These are phyloP conservation scores for Colletotrichum lupini DNA, from an alignment of 2,329 filamentous ascomycete genomes.

Conservation along the genomic window DNA sequence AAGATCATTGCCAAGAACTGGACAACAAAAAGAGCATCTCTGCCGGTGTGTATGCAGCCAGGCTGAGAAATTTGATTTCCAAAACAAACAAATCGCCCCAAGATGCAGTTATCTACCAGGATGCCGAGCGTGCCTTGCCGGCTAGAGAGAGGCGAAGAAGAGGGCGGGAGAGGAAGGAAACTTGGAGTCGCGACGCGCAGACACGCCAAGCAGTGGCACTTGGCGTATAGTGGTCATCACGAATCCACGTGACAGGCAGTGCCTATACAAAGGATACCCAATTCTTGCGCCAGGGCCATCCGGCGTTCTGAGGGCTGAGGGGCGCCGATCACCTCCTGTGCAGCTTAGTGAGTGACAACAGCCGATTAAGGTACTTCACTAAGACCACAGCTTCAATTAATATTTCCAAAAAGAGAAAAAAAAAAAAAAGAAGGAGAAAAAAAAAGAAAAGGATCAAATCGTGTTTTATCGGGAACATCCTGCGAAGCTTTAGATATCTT, in stretches of 20 bases:
- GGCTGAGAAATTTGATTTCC: neutral
- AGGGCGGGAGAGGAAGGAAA: neutral
- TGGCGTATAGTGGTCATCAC: neutral
- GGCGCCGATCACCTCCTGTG: neutral
- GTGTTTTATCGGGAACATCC: too few species aligned
- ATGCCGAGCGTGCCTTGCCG: neutral
- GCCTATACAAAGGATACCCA: too few species aligned
- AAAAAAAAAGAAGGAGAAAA: too few species aligned
- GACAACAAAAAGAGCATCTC: neutral
- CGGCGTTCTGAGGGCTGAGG: neutral
- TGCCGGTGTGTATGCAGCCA: neutral
- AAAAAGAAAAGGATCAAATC: too few species aligned
- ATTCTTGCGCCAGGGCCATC: neutral
- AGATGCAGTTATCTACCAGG: neutral
- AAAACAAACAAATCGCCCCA: neutral
- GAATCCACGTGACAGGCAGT: constrained; percentile 30
- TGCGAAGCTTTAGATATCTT: neutral
- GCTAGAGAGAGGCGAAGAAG: neutral
- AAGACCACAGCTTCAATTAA: neutral
- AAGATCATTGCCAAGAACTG: constrained; percentile 1
- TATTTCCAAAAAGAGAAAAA: too few species aligned
- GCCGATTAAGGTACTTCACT: neutral
- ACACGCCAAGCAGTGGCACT: neutral
- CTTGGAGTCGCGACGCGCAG: constrained; percentile 1
- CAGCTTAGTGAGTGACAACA: neutral